Conservation (phyloP, 192 early-diverging fungal species). For the Rhizophagus prolifer region DNA sequence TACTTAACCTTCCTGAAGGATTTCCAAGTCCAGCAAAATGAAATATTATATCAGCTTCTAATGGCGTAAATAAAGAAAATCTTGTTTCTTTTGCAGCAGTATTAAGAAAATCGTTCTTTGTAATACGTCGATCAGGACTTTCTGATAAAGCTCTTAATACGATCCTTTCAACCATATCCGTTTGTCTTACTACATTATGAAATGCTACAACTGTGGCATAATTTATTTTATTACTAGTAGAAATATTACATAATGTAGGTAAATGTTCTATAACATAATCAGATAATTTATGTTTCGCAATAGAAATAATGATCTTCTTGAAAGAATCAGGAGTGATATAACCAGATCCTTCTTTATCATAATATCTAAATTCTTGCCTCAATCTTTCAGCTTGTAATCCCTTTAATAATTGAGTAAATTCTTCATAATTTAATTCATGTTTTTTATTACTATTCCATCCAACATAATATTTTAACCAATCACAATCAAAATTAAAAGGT, state of each 20-base stretch:
- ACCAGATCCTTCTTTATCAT: conserved; percentile 63
- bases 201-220: conserved; percentile 66
- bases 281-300: conserved; percentile 66
- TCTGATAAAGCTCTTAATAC: conserved; percentile 50
- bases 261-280: conserved; percentile 63
- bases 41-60: conserved; percentile 74
- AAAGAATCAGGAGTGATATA: conserved; percentile 61
- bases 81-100: conserved; percentile 54
- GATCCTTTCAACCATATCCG: conserved; percentile 69
- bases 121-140: conserved; percentile 53
- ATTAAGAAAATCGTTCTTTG: conserved; percentile 63
- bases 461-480: conserved; percentile 71
- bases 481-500: conserved; percentile 69
- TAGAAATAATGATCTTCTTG: conserved; percentile 58
- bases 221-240: conserved; percentile 58
- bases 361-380: conserved; percentile 69
- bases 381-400: conserved; percentile 68
- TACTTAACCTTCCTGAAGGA: conserved; percentile 44
- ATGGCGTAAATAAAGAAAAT: conserved; percentile 65
- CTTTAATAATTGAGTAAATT: conserved; percentile 71
- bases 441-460: conserved; percentile 49
- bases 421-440: conserved; percentile 65
- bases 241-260: conserved; percentile 58
- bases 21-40: conserved; percentile 61
- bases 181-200: conserved; percentile 59